A percentile compares a stretch with the other conserved stretches of the same genome.
phyloP scores from a whole-genome alignment of 2,329 filamentous ascomycete species.

The Incumbomyces delicatus region DNA sequence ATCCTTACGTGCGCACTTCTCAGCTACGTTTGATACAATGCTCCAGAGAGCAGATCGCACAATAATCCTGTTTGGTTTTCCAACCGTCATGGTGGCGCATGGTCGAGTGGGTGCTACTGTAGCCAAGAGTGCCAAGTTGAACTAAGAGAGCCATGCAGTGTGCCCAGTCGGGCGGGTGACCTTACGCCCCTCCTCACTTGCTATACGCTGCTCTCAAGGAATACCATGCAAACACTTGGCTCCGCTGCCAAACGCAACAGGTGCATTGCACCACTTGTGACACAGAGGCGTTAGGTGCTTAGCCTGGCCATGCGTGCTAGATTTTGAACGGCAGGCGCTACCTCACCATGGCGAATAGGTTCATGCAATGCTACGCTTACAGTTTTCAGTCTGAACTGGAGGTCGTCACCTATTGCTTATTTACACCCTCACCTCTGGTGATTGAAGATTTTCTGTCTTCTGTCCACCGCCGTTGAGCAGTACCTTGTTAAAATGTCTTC shows the following conservation, averaged over 20 bases:
- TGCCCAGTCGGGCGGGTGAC: not conserved
- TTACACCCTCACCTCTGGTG: too few relatives aligned
- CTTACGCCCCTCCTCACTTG: not conserved
- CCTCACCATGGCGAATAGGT: not conserved
- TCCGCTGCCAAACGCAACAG: not conserved
- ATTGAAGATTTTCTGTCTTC: too few relatives aligned
- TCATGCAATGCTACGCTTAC: not conserved
- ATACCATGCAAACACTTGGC: conserved; percentile 1
- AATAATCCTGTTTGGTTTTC: too few relatives aligned
- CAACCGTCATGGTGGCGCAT: too few relatives aligned
- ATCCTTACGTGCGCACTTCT: too few relatives aligned
- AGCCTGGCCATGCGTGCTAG: too few relatives aligned
- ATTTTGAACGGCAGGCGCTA: not conserved
- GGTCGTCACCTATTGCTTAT: too few relatives aligned
- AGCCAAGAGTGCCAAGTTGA: conserved; percentile 2
- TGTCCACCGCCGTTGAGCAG: too few relatives aligned
- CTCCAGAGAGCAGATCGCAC: too few relatives aligned
- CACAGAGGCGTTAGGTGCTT: too few relatives aligned
- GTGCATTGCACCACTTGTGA: too few relatives aligned
- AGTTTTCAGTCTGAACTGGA: not conserved
- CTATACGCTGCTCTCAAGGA: not conserved
- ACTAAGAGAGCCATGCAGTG: conserved; percentile 2
- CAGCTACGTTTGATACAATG: too few relatives aligned
- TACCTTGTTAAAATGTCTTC: not conserved
- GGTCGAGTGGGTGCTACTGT: not conserved